A percentile compares a stretch with the other conserved stretches of the same genome.
Conservation (phyloP, 495 filamentous ascomycete species). For the Aspergillus bertholletiae region DNA sequence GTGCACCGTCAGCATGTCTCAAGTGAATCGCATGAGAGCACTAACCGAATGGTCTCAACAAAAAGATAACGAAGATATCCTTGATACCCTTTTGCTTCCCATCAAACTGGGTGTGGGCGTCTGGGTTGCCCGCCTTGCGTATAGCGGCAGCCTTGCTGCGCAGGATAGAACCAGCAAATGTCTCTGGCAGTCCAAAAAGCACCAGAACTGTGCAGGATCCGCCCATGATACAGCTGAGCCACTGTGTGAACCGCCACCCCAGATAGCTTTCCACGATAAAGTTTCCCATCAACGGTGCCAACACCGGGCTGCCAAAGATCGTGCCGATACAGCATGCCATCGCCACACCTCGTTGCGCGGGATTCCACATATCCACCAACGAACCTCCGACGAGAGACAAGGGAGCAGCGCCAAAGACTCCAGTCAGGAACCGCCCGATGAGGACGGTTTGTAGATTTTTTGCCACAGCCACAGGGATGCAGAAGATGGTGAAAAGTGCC, state of each 20-base stretch:
- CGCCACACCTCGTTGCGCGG: slow-evolving; percentile 4
- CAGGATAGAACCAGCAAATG: slow-evolving; percentile 57
- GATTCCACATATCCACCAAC: slow-evolving; percentile 4
- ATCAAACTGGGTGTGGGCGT: slow-evolving; percentile 12
- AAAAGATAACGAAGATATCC: too few relatives aligned
- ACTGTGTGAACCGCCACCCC: slow-evolving; percentile 9
- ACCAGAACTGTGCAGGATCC: neutral
- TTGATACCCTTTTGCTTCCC: too few relatives aligned
- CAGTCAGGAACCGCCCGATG: slow-evolving; percentile 11
- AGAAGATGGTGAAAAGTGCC: slow-evolving; percentile 8
- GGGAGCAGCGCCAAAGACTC: slow-evolving; percentile 8
- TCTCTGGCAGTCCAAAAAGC: slow-evolving; percentile 49
- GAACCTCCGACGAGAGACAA: slow-evolving; percentile 9
- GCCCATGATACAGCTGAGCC: slow-evolving; percentile 8
- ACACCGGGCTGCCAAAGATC: slow-evolving; percentile 9
- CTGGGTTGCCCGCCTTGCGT: slow-evolving; percentile 52
- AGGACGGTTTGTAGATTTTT: slow-evolving; percentile 6
- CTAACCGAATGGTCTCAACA: too few relatives aligned
- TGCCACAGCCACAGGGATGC: slow-evolving; percentile 5
- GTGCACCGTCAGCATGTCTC: too few relatives aligned
- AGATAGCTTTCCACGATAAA: slow-evolving; percentile 6
- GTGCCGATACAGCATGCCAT: slow-evolving; percentile 2
- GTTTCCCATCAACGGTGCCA: slow-evolving; percentile 8
- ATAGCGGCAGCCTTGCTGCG: slow-evolving; percentile 41
- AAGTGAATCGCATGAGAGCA: too few relatives aligned